Conservation (phyloP, 148 eudicot species). For the Suaeda aralocaspica region DNA sequence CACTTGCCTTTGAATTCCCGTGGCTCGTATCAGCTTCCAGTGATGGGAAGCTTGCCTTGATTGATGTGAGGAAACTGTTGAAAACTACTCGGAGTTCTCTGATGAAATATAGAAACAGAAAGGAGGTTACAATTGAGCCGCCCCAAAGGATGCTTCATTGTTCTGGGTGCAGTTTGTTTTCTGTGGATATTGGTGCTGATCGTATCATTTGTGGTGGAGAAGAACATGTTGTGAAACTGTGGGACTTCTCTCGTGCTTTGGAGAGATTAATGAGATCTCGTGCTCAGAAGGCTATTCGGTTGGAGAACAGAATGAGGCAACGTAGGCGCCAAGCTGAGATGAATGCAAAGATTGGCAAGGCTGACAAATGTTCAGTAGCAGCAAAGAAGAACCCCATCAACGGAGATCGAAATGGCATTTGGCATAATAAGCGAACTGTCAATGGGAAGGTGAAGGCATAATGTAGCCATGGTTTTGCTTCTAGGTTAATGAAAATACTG, state of each 20-base stretch:
- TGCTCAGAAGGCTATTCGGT: constrained; percentile 52
- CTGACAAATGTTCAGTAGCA: constrained; percentile 64
- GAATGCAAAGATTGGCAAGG: constrained; percentile 45
- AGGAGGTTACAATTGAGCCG: constrained; percentile 49
- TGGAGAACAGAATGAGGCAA: constrained; percentile 88
- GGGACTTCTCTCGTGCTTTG: constrained; percentile 92
- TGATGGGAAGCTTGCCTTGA: constrained; percentile 79
- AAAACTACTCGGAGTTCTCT: constrained; percentile 40
- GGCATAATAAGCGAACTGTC: constrained; percentile 64
- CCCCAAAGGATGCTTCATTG: constrained; percentile 96
- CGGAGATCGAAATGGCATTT: constrained; percentile 54
- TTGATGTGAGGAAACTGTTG: constrained; percentile 78
- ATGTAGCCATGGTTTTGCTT: constrained; percentile 6
- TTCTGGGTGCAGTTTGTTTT: constrained; percentile 63
- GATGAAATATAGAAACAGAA: constrained; percentile 28
- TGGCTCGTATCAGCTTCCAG: constrained; percentile 94
- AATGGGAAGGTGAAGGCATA: constrained; percentile 75
- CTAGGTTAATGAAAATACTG: constrained; percentile 10
- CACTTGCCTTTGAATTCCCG: constrained; percentile 93
- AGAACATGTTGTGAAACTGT: constrained; percentile 70
- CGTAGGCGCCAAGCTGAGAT: constrained; percentile 66
- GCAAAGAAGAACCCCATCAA: constrained; percentile 66
- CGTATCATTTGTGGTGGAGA: constrained; percentile 92
- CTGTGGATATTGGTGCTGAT: constrained; percentile 75
- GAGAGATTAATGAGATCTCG: constrained; percentile 61